Percentiles rank a stretch among this genome's conserved stretches.
Evolutionary conservation across 768 basidiomycete genomes (phyloP).

Genomic region (Cystoderma amianthinum): DNA sequence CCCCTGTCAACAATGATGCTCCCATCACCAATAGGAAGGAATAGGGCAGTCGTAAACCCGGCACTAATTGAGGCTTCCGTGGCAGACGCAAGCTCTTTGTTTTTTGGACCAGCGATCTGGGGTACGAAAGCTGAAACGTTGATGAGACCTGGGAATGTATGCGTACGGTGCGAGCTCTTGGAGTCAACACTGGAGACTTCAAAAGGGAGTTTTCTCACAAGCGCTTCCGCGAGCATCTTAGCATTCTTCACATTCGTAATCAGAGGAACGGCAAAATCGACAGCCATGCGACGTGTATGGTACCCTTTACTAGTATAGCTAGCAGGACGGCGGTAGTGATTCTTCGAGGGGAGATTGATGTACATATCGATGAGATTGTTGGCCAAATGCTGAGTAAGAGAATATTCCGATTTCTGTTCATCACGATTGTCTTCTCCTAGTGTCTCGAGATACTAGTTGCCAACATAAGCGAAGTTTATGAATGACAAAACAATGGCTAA

Average conservation of each 20-base stretch:
- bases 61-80: constrained; percentile 81
- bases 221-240: constrained; percentile 90
- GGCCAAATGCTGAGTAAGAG: constrained; percentile 91
- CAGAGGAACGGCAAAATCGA: constrained; percentile 95
- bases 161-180: constrained; percentile 89
- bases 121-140: constrained; percentile 88
- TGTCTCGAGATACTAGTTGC: constrained; percentile 76
- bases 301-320: constrained; percentile 98
- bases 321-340: constrained; percentile 93
- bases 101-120: constrained; percentile 43
- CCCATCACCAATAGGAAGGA: constrained; percentile 65
- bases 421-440: constrained; percentile 68
- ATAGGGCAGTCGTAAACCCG: constrained; percentile 82
- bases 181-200: constrained; percentile 88
- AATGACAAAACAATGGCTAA: constrained; percentile 17
- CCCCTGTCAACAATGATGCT: constrained; percentile 59
- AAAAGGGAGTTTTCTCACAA: constrained; percentile 83
- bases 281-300: constrained; percentile 94
- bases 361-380: constrained; percentile 99
- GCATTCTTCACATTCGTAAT: constrained; percentile 99
- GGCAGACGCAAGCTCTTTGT: constrained; percentile 55
- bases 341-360: constrained; percentile 98
- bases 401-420: constrained; percentile 94
- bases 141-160: constrained; percentile 88
- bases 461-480: constrained; percentile 2